A percentile compares a stretch with the other conserved stretches of the same genome.
Evolutionary conservation across 306 rosid species (phyloP).

Genomic region (Glycine tomentella): DNA sequence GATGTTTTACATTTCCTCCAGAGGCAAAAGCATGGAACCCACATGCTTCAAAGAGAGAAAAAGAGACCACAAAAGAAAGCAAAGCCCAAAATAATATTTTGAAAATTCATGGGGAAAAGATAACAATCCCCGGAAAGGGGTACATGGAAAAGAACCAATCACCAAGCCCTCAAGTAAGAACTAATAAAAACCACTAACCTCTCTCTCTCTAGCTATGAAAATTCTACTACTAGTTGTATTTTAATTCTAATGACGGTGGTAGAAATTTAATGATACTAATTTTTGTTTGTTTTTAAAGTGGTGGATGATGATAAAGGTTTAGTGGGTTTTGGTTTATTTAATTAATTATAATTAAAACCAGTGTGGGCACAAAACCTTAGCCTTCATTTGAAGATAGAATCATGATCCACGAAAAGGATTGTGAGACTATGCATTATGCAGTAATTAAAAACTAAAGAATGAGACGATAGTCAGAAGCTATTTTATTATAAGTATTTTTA

Average conservation of each 20-base stretch:
- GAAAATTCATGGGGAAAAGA: slow-evolving; percentile 62
- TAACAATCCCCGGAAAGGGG: slow-evolving; percentile 57
- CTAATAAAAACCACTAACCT: slow-evolving; percentile 3
- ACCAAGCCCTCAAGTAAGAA: slow-evolving; percentile 42
- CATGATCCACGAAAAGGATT: slow-evolving; percentile 61
- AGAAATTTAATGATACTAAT: not conserved
- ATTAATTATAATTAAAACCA: slow-evolving; percentile 31
- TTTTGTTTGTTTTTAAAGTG: slow-evolving; percentile 27
- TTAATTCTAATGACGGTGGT: not conserved
- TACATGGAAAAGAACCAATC: slow-evolving; percentile 58
- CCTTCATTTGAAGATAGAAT: slow-evolving; percentile 66
- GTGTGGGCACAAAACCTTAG: slow-evolving; percentile 40
- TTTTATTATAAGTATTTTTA: no score
- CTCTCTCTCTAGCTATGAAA: not conserved
- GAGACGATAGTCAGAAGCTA: slow-evolving; percentile 7
- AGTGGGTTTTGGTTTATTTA: slow-evolving; percentile 40
- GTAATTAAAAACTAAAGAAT: slow-evolving; percentile 27
- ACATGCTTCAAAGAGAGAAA: slow-evolving; percentile 62
- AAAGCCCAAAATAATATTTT: slow-evolving; percentile 77
- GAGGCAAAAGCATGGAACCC: slow-evolving; percentile 77
- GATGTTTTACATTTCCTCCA: slow-evolving; percentile 56
- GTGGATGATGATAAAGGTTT: slow-evolving; percentile 6
- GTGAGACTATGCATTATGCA: slow-evolving; percentile 28
- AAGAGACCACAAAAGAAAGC: slow-evolving; percentile 49
- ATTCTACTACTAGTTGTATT: not conserved